Evolutionary conservation across 805 yeast species (phyloP).

Genomic region (Ogataea polymorpha): DNA sequence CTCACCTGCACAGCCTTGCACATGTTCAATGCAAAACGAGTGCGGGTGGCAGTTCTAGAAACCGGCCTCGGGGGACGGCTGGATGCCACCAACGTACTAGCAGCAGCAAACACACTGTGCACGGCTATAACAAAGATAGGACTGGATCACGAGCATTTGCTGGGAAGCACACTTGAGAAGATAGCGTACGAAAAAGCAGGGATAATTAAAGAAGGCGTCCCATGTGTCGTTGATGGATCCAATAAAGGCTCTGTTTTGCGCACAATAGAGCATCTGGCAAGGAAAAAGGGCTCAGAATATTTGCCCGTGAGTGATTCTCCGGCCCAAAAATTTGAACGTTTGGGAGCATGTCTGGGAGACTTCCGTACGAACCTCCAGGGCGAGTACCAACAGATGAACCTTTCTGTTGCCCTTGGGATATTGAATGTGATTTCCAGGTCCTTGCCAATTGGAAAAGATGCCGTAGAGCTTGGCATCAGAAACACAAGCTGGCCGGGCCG

Average conservation of each 20-base stretch:
- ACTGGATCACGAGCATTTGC: conserved; percentile 74
- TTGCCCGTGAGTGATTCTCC: conserved; percentile 6
- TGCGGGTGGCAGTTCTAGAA: conserved; percentile 81
- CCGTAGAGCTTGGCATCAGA: conserved; percentile 49
- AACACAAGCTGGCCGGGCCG: conserved; percentile 84
- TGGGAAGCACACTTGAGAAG: conserved; percentile 62
- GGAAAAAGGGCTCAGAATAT: conserved; percentile 30
- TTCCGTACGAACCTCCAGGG: conserved; percentile 61
- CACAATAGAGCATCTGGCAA: conserved; percentile 41
- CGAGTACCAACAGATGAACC: conserved; percentile 65
- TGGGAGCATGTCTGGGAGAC: conserved; percentile 12
- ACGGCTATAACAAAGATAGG: conserved; percentile 85
- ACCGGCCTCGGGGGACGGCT: conserved; percentile 90
- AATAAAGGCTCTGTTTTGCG: conserved; percentile 51
- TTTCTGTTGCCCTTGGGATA: conserved; percentile 63
- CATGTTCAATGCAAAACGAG: conserved; percentile 56
- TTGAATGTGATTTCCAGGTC: conserved; percentile 36
- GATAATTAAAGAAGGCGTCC: conserved; percentile 59
- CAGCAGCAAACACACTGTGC: conserved; percentile 41
- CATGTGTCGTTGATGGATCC: conserved; percentile 70
- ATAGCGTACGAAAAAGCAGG: conserved; percentile 88
- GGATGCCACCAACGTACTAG: conserved; percentile 83
- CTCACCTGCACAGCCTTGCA: conserved; percentile 83
- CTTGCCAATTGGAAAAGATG: conserved; percentile 22
- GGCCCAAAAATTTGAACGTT: neutral